Evolutionary conservation across 106 monocot genomes (phyloP).

Genomic region (Dioscorea alata): DNA sequence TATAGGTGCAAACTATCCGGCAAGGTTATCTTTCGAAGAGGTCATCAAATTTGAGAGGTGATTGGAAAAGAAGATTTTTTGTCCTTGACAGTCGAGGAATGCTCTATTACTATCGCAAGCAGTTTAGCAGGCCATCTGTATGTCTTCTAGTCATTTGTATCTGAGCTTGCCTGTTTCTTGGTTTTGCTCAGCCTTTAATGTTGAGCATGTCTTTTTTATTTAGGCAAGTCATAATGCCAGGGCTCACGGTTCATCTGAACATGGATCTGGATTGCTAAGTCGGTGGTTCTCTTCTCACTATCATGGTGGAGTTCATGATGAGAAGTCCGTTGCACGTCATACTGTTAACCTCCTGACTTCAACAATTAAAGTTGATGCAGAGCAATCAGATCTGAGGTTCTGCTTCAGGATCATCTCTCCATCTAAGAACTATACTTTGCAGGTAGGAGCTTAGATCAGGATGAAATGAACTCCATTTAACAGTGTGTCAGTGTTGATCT

Average conservation of each 20-base stretch:
- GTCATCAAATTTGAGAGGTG: slow-evolving; percentile 96
- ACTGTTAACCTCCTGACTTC: slow-evolving; percentile 97
- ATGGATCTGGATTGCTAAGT: slow-evolving; percentile 83
- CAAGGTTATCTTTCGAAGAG: slow-evolving; percentile 99
- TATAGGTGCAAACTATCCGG: slow-evolving; percentile 97
- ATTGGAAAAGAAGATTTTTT: slow-evolving; percentile 99
- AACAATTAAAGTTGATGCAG: slow-evolving; percentile 99
- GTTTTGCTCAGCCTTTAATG: not conserved
- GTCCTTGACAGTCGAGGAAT: slow-evolving; percentile 99
- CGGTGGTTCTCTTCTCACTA: slow-evolving; percentile 97
- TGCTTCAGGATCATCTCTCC: slow-evolving; percentile 99
- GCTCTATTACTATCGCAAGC: slow-evolving; percentile 97
- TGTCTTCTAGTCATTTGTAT: slow-evolving; percentile 11
- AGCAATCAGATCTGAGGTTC: slow-evolving; percentile 95
- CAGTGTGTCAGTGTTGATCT: too few species aligned
- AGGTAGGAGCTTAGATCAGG: slow-evolving; percentile 36
- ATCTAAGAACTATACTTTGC: slow-evolving; percentile 91
- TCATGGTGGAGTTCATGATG: slow-evolving; percentile 96
- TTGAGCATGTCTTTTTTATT: slow-evolving; percentile 2
- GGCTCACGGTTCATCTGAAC: slow-evolving; percentile 63
- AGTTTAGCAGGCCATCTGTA: slow-evolving; percentile 86
- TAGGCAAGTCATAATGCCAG: slow-evolving; percentile 60
- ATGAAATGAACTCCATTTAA: not conserved
- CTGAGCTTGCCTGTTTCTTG: not conserved
- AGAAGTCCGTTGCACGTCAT: slow-evolving; percentile 92